Base-by-base conservation (phyloP, 257 asterid species). In the Lycium ferocissimum region DNA sequence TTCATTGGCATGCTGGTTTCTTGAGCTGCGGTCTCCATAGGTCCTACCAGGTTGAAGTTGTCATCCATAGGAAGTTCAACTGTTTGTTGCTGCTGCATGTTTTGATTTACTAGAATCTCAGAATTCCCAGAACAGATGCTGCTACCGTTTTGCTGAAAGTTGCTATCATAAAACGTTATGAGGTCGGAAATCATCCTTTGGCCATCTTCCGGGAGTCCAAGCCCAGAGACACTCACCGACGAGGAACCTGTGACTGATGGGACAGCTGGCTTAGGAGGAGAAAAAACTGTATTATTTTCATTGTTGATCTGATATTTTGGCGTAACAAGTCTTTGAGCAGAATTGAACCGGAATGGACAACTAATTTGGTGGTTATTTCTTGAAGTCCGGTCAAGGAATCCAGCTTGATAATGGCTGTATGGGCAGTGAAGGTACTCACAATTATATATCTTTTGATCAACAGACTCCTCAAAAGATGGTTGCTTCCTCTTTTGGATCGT, bases 191-290 rank as follows among this genome's bases (percentile, higher is more conserved):
- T 91, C 88, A 89, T 89, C 86, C 92, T 90, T 18, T 91, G 94
- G 26, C 91, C 97, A 18, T 93, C 97, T 84, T 92, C 97, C 2
- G 95, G 94, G 17, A 93, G 94, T 54, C 93, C 93, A 4, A 91
- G 86, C 40, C 88, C 92, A 0, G 92, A 86, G 15, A 89, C 80
- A 82, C 89, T 90, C 13, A 91, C 79, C n/a, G 92, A 9, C 3
- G 62, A 88, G 5, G 92, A 86, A 45, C 70, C 83, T 45, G 54
- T 26, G 58, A 45, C 86, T 45, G 78, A 62, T 1, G 45, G 20
- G 35, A 10, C 83, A 38, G 84, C 58, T 81, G 18, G 57, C 56
- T 67, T 82, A 82, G 37, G 61, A 69, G 40, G 43, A 14, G 86
- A 80, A n/a, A 85, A 83, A 59, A 70, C 84, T 0, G 65, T 83